Base-by-base conservation (phyloP, 495 filamentous ascomycete genomes). In the Umbilicaria muhlenbergii region DNA sequence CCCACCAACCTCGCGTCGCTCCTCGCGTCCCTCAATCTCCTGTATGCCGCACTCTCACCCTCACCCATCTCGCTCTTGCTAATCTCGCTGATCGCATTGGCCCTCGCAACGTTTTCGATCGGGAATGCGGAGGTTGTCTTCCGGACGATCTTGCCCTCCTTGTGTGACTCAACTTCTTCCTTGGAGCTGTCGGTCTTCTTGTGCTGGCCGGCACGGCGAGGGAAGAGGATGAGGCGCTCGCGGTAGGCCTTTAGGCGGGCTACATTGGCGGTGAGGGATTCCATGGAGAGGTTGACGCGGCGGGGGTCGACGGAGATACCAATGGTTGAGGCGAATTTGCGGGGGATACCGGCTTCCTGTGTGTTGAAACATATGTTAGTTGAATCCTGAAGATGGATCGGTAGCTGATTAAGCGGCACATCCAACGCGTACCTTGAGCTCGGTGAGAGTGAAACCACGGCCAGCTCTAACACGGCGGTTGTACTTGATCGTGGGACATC, bases 391-490 rank as follows among this genome's bases (percentile, higher is more conserved):
- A 2, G 34, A 24, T 3, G 6, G 3, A 16, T 17, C 33, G 21
- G 13, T 28, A 28, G 35, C 5, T 31, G 19, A 28, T 14, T 36
- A 21, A 34, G 24, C 46, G 43, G 47, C 47, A 51, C 40, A 8
- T 37, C 24, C 4, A 28, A 28, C 49, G 54, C 69, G 56, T 79
- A 92, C 89, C 88, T 98, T 98, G 60, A 98, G 73, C 79, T 98
- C 91, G 65, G 78, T 74, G 45, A 96, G 75, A 49, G 91, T 83
- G 79, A 98, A 98, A 57, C 91, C 91, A 72, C 92, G 86, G 60
- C 91, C 91, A 55, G 86, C 80, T 61, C 92, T 81, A 55, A 94
- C 81, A 60, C 88, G 87, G 60, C 91, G 88, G 82, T 98, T 98
- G 75, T 95, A 96, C 77, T 91, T 94, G 77, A 94, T 67, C 41